Evolutionary conservation across 2,329 filamentous ascomycete genomes (phyloP).

Genomic region (Epichloe baconii): DNA sequence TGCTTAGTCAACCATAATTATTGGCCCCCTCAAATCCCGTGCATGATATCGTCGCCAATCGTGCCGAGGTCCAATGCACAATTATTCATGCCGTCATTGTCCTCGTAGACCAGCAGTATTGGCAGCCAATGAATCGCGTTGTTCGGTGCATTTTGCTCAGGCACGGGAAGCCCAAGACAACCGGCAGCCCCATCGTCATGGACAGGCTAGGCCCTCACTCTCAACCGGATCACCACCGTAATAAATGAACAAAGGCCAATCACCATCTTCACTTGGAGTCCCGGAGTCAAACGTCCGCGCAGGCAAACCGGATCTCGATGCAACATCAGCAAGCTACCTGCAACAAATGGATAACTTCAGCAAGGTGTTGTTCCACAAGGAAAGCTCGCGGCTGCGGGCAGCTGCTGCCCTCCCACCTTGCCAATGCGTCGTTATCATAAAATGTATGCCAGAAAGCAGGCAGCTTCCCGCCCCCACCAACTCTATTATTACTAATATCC

Average conservation of each 20-base stretch:
- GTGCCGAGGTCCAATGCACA: too few relatives aligned
- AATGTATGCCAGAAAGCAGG: background rate
- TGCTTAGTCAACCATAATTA: too few relatives aligned
- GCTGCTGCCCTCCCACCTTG: background rate
- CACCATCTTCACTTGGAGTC: background rate
- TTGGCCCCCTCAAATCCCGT: too few relatives aligned
- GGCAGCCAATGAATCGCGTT: too few relatives aligned
- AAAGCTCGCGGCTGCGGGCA: background rate
- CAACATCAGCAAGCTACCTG: background rate
- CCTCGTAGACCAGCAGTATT: too few relatives aligned
- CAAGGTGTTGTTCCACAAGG: too few relatives aligned
- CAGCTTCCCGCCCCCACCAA: background rate
- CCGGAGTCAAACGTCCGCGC: constrained; percentile 2
- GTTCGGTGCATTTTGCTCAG: background rate
- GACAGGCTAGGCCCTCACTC: background rate
- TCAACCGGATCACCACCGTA: background rate
- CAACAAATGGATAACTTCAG: background rate
- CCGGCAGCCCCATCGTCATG: background rate
- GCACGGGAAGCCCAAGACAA: background rate
- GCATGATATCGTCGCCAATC: too few relatives aligned
- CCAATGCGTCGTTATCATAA: background rate
- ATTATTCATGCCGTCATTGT: too few relatives aligned
- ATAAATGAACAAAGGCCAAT: background rate
- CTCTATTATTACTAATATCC: too few relatives aligned
- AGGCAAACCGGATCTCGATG: background rate